Conservation (phyloP, 2,329 filamentous ascomycete genomes). For the Aspergillus calidoustus region DNA sequence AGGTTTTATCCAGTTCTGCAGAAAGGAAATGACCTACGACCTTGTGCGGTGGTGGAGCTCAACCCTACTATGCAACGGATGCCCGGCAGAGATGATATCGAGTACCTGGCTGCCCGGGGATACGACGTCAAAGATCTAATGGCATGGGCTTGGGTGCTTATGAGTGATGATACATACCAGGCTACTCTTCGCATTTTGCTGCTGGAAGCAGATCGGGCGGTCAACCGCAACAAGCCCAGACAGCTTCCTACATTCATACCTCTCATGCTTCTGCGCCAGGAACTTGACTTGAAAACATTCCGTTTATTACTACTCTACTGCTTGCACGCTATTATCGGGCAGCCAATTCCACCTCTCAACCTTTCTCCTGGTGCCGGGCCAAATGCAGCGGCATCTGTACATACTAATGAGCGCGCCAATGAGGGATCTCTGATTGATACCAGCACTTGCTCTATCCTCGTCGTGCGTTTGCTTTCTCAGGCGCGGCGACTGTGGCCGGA, state of each 20-base stretch:
- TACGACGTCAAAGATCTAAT: constrained; percentile 48
- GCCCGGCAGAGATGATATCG: constrained; percentile 35
- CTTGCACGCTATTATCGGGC: constrained; percentile 39
- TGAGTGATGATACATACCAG: constrained; percentile 38
- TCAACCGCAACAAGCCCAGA: constrained; percentile 3
- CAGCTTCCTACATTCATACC: constrained; percentile 53
- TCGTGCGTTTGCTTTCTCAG: constrained; percentile 55
- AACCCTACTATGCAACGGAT: constrained; percentile 36
- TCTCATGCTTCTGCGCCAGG: constrained; percentile 50
- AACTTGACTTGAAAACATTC: constrained; percentile 48
- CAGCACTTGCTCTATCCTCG: constrained; percentile 44
- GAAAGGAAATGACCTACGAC: neutral
- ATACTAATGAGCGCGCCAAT: neutral
- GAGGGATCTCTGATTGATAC: constrained; percentile 28
- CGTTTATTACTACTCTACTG: constrained; percentile 48
- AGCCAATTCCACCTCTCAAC: constrained; percentile 23
- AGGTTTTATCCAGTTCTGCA: constrained; percentile 37
- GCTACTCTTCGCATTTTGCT: constrained; percentile 44
- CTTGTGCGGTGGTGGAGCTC: constrained; percentile 19
- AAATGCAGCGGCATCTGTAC: constrained; percentile 7
- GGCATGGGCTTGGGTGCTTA: constrained; percentile 54
- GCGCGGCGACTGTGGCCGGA: constrained; percentile 56
- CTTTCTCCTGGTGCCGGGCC: neutral
- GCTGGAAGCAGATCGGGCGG: constrained; percentile 31
- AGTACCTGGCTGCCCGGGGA: constrained; percentile 37